Evolutionary conservation across 345 rosid species (phyloP).

Genomic region (Corymbia maculata): DNA sequence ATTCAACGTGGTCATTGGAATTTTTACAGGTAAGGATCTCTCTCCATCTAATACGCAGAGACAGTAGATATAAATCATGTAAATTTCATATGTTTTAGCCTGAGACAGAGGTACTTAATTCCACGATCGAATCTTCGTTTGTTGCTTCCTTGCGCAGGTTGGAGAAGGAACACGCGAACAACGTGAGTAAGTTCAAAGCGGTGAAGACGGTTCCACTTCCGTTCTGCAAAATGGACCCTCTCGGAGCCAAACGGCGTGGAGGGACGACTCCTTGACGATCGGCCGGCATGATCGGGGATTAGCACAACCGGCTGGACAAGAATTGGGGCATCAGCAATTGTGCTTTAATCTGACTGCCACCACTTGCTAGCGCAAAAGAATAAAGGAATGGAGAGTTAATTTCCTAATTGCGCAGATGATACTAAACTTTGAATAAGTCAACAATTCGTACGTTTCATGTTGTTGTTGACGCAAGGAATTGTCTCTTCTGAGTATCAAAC

Average conservation of each 20-base stretch:
- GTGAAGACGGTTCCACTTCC: conserved; percentile 8
- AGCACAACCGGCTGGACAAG: not conserved
- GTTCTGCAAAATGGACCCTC: conserved; percentile 1
- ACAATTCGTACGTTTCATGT: not conserved
- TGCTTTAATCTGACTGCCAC: not conserved
- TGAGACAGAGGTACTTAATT: not conserved
- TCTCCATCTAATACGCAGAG: not conserved
- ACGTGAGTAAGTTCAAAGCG: conserved; percentile 2
- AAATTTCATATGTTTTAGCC: not conserved
- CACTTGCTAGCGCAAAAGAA: not conserved
- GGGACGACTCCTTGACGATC: not conserved
- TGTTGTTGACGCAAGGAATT: not conserved
- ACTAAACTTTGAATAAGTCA: not conserved
- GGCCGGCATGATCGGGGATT: not conserved
- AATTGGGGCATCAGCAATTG: not conserved
- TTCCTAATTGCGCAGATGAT: not conserved
- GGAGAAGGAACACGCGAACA: conserved; percentile 10
- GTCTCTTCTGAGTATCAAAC: not conserved
- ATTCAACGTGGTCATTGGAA: conserved; percentile 97
- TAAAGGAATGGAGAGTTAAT: not conserved
- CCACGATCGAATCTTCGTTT: not conserved
- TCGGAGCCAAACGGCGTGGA: not conserved
- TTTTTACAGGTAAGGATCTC: conserved; percentile 57
- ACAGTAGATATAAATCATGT: not conserved
- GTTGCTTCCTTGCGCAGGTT: not conserved